These are phyloP conservation scores for Punctularia strigosozonata DNA, from an alignment of 768 basidiomycete species.

Conservation along the genomic window DNA sequence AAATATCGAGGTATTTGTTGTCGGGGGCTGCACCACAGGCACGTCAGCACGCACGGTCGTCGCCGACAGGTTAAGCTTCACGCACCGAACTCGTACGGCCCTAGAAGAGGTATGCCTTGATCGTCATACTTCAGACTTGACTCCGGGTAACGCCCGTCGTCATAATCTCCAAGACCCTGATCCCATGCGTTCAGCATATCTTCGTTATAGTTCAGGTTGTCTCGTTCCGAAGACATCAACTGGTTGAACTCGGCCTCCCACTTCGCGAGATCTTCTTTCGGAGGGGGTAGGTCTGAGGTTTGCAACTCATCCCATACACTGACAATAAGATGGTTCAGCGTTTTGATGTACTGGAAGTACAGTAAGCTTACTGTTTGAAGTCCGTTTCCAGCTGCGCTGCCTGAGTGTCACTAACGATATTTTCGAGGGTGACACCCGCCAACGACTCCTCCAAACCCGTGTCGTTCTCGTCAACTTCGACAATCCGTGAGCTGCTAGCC, in stretches of 20 bases:
- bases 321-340: background rate
- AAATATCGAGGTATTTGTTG: constrained; percentile 57
- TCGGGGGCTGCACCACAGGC: constrained; percentile 37
- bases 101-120: constrained; percentile 66
- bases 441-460: constrained; percentile 10
- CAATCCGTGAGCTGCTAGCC: constrained; percentile 34
- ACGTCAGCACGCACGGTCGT: constrained; percentile 50
- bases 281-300: constrained; percentile 43
- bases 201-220: constrained; percentile 44
- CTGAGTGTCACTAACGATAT: constrained; percentile 4
- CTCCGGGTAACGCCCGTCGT: constrained; percentile 19
- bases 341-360: background rate
- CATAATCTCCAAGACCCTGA: constrained; percentile 33
- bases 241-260: constrained; percentile 83
- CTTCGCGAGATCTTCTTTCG: constrained; percentile 53
- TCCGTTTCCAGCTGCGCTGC: constrained; percentile 20
- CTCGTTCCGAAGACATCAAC: constrained; percentile 55
- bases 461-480: constrained; percentile 37
- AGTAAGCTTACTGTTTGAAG: constrained; percentile 39
- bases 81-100: constrained; percentile 70
- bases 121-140: constrained; percentile 42
- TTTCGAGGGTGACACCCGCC: no score
- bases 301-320: constrained; percentile 58
- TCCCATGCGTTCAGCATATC: constrained; percentile 60
- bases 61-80: constrained; percentile 8